phyloP scores from a whole-genome alignment of 257 asterid species.

The Solanum chilense region DNA sequence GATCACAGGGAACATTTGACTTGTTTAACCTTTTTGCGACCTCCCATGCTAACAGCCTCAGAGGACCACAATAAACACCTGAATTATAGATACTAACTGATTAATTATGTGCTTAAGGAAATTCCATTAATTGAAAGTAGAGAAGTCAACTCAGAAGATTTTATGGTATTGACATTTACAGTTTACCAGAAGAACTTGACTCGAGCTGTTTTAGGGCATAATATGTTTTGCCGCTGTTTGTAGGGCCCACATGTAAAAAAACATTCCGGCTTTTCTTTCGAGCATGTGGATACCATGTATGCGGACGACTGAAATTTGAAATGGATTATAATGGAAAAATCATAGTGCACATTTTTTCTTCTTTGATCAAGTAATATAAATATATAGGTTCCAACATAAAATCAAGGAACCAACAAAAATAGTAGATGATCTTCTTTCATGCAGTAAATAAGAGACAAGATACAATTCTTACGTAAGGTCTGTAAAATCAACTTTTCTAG shows the following conservation, averaged over 20 bases:
- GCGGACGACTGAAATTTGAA: constrained; percentile 51
- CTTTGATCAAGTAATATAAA: neutral
- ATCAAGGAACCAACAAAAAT: neutral
- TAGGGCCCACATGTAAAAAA: constrained; percentile 87
- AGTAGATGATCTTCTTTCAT: neutral
- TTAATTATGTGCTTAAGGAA: neutral
- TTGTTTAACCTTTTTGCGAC: constrained; percentile 81
- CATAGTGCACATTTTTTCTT: neutral
- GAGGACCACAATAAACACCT: constrained; percentile 96
- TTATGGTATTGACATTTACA: neutral
- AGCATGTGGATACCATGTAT: constrained; percentile 88
- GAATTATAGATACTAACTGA: neutral
- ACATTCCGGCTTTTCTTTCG: constrained; percentile 64
- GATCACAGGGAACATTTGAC: constrained; percentile 86
- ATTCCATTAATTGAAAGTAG: neutral
- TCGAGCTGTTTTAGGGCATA: constrained; percentile 76
- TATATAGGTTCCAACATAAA: neutral
- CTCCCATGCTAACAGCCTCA: constrained; percentile 98
- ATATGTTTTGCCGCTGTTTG: constrained; percentile 95
- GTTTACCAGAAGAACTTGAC: constrained; percentile 62
- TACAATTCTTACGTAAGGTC: constrained; percentile 71
- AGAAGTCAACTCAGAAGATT: neutral
- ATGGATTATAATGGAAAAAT: neutral
- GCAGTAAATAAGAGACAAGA: neutral
- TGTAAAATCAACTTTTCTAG: constrained; percentile 53